Conservation (phyloP, 2,329 filamentous ascomycete species). For the Zarea fungicola region DNA sequence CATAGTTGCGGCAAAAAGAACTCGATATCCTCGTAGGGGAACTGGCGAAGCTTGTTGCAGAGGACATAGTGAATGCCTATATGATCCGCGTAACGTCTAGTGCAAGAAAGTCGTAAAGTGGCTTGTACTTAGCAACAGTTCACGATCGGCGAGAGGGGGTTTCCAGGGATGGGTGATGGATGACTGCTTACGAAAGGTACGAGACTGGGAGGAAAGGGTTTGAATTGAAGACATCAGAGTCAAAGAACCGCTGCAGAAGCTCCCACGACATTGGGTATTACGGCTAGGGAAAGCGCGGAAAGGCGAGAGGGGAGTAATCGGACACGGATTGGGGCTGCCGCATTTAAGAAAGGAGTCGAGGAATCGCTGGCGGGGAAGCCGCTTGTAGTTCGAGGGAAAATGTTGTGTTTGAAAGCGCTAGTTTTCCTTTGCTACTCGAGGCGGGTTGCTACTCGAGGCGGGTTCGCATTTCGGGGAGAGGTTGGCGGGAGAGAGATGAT, state of each 20-base stretch:
- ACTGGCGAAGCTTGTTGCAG: constrained; percentile 82
- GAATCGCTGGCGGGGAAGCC: background rate
- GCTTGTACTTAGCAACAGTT: background rate
- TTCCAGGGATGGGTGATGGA: background rate
- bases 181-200: constrained; percentile 70
- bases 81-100: constrained; percentile 80
- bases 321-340: constrained; percentile 5
- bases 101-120: constrained; percentile 19
- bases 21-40: constrained; percentile 86
- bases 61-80: constrained; percentile 86
- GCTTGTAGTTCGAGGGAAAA: background rate
- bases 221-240: constrained; percentile 91
- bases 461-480: constrained; percentile 5
- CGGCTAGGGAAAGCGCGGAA: constrained; percentile 25
- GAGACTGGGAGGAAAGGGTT: constrained; percentile 84
- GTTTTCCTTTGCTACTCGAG: background rate
- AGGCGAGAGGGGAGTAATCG: background rate
- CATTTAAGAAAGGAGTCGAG: constrained; percentile 1
- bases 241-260: constrained; percentile 83
- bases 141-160: background rate
- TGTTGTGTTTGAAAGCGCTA: constrained; percentile 2
- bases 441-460: background rate
- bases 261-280: constrained; percentile 68
- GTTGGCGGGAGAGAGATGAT: background rate
- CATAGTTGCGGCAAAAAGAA: constrained; percentile 88